A percentile compares a stretch with the other conserved stretches of the same genome.
Evolutionary conservation across 2,329 filamentous ascomycete genomes (phyloP).

Genomic region (Fusarium mexicanum): DNA sequence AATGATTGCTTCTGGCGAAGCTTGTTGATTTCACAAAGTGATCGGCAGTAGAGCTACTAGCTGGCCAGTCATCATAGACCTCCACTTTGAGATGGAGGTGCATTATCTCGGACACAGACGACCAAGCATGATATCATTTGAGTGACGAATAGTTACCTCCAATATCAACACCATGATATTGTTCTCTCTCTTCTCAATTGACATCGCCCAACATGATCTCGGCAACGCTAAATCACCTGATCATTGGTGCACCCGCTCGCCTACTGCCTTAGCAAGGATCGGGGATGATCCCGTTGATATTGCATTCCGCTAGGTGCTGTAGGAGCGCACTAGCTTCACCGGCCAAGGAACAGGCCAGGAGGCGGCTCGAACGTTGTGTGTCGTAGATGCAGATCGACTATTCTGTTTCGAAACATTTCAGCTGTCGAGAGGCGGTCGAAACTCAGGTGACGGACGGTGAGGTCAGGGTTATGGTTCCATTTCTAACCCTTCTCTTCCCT

Average conservation of each 20-base stretch:
- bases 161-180: not conserved
- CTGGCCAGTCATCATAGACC: not conserved
- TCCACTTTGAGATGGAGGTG: not conserved
- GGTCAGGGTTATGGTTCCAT: not conserved
- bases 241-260: slow-evolving; percentile 34
- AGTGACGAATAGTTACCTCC: not conserved
- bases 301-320: slow-evolving; percentile 36
- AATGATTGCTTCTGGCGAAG: not conserved
- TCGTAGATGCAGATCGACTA: slow-evolving; percentile 20
- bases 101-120: not conserved
- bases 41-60: not conserved
- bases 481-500: not conserved
- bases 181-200: slow-evolving; percentile 6
- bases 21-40: not conserved
- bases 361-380: slow-evolving; percentile 22
- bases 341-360: slow-evolving; percentile 32
- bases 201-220: slow-evolving; percentile 4
- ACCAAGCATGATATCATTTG: not conserved
- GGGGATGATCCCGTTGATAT: slow-evolving; percentile 41
- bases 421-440: not conserved
- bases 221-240: slow-evolving; percentile 44
- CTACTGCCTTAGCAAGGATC: slow-evolving; percentile 38
- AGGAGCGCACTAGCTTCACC: slow-evolving; percentile 35
- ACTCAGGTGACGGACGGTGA: not conserved
- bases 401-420: slow-evolving; percentile 4